These are phyloP conservation scores for Diaporthe capsici DNA, from an alignment of 2,329 filamentous ascomycete genomes.

Conservation along the genomic window DNA sequence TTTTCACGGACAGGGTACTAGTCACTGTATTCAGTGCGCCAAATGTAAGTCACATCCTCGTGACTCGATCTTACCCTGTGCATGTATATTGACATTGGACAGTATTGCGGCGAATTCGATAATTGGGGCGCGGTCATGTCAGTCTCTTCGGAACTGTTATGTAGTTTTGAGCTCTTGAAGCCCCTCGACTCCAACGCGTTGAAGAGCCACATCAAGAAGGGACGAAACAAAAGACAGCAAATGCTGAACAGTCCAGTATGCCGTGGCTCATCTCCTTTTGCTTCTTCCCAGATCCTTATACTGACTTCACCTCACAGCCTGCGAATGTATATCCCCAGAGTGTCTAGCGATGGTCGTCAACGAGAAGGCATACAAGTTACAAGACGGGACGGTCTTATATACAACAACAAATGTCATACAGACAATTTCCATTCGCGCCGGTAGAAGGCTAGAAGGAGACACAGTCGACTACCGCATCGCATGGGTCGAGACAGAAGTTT, in stretches of 20 bases:
- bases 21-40: constrained; percentile 98
- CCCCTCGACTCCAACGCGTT: constrained; percentile 95
- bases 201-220: constrained; percentile 99
- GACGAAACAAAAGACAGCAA: constrained; percentile 91
- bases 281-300: neutral
- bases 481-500: neutral
- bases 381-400: constrained; percentile 19
- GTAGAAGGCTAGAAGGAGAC: constrained; percentile 39
- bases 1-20: constrained; percentile 94
- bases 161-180: constrained; percentile 97
- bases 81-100: constrained; percentile 45
- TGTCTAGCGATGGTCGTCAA: constrained; percentile 37
- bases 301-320: constrained; percentile 35
- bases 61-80: neutral
- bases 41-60: constrained; percentile 77
- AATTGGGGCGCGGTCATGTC: constrained; percentile 99
- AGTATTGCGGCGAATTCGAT: constrained; percentile 99
- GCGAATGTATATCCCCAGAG: constrained; percentile 43
- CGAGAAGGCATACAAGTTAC: constrained; percentile 4
- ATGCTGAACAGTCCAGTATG: constrained; percentile 97
- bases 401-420: constrained; percentile 15
- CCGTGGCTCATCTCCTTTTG: constrained; percentile 46
- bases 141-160: constrained; percentile 91
- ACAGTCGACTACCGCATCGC: constrained; percentile 17
- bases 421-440: constrained; percentile 35